A percentile compares a stretch with the other conserved stretches of the same genome.
phyloP scores from a whole-genome alignment of 805 yeast species.

The Candida manassasensis region DNA sequence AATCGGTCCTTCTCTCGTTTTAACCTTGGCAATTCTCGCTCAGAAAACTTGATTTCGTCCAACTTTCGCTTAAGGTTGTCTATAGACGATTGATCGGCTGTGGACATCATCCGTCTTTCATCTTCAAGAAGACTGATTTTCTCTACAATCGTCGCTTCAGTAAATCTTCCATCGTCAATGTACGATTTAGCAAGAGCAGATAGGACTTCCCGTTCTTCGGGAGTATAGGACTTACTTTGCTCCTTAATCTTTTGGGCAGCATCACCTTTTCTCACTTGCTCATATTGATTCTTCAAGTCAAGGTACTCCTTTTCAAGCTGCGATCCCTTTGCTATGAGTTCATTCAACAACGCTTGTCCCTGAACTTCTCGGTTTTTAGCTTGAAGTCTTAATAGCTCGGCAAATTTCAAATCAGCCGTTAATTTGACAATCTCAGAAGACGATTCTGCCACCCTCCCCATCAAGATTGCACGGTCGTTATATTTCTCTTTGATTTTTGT shows the following conservation, averaged over 20 bases:
- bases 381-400: constrained; percentile 6
- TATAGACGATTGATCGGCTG: constrained; percentile 34
- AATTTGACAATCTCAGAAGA: constrained; percentile 21
- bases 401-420: constrained; percentile 11
- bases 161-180: constrained; percentile 33
- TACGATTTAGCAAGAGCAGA: constrained; percentile 34
- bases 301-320: constrained; percentile 27
- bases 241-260: constrained; percentile 33
- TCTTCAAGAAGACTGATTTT: constrained; percentile 44
- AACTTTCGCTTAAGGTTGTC: constrained; percentile 38
- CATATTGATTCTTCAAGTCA: constrained; percentile 28
- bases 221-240: constrained; percentile 33
- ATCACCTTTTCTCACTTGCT: constrained; percentile 36
- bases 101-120: constrained; percentile 35
- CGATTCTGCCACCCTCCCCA: constrained; percentile 9
- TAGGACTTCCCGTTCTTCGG: constrained; percentile 35
- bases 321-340: constrained; percentile 8
- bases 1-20: constrained; percentile 20
- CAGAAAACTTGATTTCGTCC: constrained; percentile 27
- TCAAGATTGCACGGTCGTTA: constrained; percentile 13
- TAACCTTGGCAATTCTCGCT: constrained; percentile 35
- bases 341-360: constrained; percentile 15
- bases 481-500: constrained; percentile 18
- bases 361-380: constrained; percentile 15
- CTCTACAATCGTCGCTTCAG: constrained; percentile 31